Conservation (phyloP, 2,329 filamentous ascomycete genomes). For the Hypocreales sp. region DNA sequence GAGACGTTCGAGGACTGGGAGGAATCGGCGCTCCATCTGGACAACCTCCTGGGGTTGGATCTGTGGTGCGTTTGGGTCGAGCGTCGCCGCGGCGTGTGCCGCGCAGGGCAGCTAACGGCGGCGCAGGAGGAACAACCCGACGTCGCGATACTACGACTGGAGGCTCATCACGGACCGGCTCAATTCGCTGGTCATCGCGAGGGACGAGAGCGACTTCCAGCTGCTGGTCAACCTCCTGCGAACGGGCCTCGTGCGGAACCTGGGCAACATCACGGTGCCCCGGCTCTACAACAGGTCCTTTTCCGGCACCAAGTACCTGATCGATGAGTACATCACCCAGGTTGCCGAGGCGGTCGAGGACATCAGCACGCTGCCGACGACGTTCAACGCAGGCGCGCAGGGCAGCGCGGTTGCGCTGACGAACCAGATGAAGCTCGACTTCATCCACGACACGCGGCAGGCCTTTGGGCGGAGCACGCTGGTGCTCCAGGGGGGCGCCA, state of each 20-base stretch:
- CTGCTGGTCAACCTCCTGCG: conserved; percentile 66
- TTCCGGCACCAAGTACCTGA: conserved; percentile 75
- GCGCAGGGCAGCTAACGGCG: too few relatives aligned
- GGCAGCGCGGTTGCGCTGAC: conserved; percentile 31
- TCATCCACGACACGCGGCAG: conserved; percentile 74
- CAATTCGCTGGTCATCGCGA: conserved; percentile 51
- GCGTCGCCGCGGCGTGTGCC: background rate
- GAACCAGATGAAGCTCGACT: conserved; percentile 67
- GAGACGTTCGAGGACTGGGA: conserved; percentile 75
- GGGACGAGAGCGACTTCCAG: conserved; percentile 57
- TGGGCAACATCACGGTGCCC: conserved; percentile 78
- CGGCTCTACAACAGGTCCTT: conserved; percentile 75
- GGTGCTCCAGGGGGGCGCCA: conserved; percentile 77
- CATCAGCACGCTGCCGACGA: conserved; percentile 51
- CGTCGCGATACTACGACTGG: conserved; percentile 74
- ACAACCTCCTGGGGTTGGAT: conserved; percentile 66
- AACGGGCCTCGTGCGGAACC: conserved; percentile 65
- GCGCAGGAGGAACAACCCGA: conserved; percentile 62
- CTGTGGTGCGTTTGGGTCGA: conserved; percentile 42
- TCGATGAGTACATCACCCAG: conserved; percentile 80
- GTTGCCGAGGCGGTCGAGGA: conserved; percentile 70
- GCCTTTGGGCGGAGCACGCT: conserved; percentile 78
- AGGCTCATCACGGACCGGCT: conserved; percentile 66
- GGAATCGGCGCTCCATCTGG: conserved; percentile 67
- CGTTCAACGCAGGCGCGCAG: conserved; percentile 19